Base-by-base conservation (phyloP, 768 basidiomycete genomes). In the Mycena venus region DNA sequence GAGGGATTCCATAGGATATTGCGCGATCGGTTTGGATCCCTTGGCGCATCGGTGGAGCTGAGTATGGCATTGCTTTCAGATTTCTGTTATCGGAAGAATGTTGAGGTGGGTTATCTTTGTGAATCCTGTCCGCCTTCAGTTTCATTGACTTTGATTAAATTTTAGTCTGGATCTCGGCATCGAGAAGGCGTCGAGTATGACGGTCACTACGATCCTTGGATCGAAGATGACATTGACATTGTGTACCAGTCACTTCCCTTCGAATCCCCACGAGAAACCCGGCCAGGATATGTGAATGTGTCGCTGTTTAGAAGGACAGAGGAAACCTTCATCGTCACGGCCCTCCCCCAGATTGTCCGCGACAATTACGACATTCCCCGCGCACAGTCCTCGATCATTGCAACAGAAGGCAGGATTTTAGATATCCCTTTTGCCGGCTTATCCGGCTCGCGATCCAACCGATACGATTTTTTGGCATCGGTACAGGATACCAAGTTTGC, bases 211-310 rank as follows among this genome's bases (percentile, higher is more conserved):
- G 58, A 68, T 42, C 68, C 58, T 0, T 67, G 66, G 66, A 55
- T 67, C 12, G 66, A 67, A n/a, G 67, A 68, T 27, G 44, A 60
- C 23, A 68, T 70, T 10, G 68, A 70, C n/a, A 53, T 62, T n/a
- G 27, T 25, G 8, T 70, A 27, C 23, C 44, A 62, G 17, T 70
- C 68, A 3, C 47, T 70, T 7, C 68, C 68, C 2, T 70, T 70
- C 29, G 29, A 51, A 19, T 9, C 32, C 2, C 68, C 68, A 0
- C 59, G 47, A 12, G 9, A 32, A 51, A 53, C 59, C 2, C 68
- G 49, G 31, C 68, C 68, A 5, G 68, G 59, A 12, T 70, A 70
- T 21, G 9, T 70, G 7, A 70, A 70, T 53, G 59, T 62, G 0
- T 70, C 68, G 0, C 42, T 70, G 17, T 70, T 70, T 44, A 70